Evolutionary conservation across 176 grass and related monocot genomes (phyloP).

Genomic region (Tillandsia leiboldiana): DNA sequence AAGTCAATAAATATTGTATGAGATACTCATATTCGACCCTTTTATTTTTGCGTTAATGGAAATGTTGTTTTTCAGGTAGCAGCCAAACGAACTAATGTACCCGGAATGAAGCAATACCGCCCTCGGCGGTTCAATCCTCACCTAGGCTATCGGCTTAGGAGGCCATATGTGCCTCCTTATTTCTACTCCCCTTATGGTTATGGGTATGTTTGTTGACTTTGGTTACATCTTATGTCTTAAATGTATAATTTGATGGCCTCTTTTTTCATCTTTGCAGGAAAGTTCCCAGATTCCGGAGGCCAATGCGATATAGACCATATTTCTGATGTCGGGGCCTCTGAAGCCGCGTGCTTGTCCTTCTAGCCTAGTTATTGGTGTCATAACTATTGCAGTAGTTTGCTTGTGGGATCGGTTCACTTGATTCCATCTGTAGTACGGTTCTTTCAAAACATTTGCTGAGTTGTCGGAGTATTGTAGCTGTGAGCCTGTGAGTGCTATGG

Average conservation of each 20-base stretch:
- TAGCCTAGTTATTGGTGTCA: too few species aligned
- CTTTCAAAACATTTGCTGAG: too few species aligned
- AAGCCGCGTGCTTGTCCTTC: too few species aligned
- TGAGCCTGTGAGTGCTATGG: too few species aligned
- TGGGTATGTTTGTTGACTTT: conserved; percentile 32
- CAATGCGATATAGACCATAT: conserved; percentile 37
- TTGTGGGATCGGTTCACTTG: too few species aligned
- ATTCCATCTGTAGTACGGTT: too few species aligned
- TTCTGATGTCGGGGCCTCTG: conserved; percentile 21
- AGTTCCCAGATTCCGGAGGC: conserved; percentile 54
- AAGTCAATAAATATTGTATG: neutral
- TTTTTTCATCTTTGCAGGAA: conserved; percentile 24
- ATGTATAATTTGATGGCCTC: neutral
- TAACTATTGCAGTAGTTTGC: too few species aligned
- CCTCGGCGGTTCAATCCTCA: conserved; percentile 51
- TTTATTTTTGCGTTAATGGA: neutral
- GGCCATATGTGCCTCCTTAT: conserved; percentile 48
- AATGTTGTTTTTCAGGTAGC: conserved; percentile 33
- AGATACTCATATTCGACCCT: conserved; percentile 8
- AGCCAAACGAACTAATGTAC: conserved; percentile 62
- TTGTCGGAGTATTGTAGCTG: too few species aligned
- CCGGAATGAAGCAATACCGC: conserved; percentile 64
- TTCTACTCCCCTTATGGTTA: conserved; percentile 50
- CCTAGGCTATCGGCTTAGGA: conserved; percentile 46
- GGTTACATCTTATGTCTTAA: neutral